A percentile compares a stretch with the other conserved stretches of the same genome.
These are phyloP conservation scores for Xylariales sp. DNA, from an alignment of 2,329 filamentous ascomycete species.

Conservation along the genomic window DNA sequence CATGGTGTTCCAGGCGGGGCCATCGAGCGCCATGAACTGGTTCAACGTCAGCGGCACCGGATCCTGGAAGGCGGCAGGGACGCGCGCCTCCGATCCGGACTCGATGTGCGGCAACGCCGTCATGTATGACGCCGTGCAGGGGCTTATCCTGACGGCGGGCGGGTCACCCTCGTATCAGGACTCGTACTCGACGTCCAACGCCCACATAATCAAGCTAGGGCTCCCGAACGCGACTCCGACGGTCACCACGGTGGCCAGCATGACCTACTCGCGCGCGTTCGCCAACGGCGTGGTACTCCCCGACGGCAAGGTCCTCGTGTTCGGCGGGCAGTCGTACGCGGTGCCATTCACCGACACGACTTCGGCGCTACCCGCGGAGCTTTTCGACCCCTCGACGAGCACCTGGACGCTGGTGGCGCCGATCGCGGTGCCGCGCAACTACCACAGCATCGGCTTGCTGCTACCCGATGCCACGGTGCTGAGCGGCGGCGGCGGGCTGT, in stretches of 20 bases:
- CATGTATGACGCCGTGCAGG: slow-evolving; percentile 47
- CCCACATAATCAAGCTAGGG: slow-evolving; percentile 40
- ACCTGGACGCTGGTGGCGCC: slow-evolving; percentile 26
- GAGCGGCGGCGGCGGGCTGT: slow-evolving; percentile 45
- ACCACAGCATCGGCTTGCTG: slow-evolving; percentile 39
- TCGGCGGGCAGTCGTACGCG: slow-evolving; percentile 32
- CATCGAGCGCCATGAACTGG: slow-evolving; percentile 48
- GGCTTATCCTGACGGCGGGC: slow-evolving; percentile 46
- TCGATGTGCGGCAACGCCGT: slow-evolving; percentile 47
- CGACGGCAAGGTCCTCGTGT: slow-evolving; percentile 35
- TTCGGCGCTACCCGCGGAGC: slow-evolving; percentile 30
- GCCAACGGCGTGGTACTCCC: slow-evolving; percentile 36
- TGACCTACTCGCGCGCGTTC: slow-evolving; percentile 32
- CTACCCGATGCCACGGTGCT: slow-evolving; percentile 40
- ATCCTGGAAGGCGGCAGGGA: slow-evolving; percentile 33
- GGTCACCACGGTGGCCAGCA: slow-evolving; percentile 28
- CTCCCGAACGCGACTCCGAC: slow-evolving; percentile 14
- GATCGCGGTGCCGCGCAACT: slow-evolving; percentile 31
- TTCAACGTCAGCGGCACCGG: slow-evolving; percentile 39
- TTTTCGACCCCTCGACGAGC: slow-evolving; percentile 32
- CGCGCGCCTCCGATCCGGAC: slow-evolving; percentile 35
- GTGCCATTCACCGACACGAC: slow-evolving; percentile 33
- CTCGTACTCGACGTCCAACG: slow-evolving; percentile 31
- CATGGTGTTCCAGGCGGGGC: slow-evolving; percentile 48
- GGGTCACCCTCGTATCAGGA: slow-evolving; percentile 39